Evolutionary conservation across 257 asterid species (phyloP), one percentile per base, ranked within the genome.

Genomic region (Osmanthus fragrans): DNA sequence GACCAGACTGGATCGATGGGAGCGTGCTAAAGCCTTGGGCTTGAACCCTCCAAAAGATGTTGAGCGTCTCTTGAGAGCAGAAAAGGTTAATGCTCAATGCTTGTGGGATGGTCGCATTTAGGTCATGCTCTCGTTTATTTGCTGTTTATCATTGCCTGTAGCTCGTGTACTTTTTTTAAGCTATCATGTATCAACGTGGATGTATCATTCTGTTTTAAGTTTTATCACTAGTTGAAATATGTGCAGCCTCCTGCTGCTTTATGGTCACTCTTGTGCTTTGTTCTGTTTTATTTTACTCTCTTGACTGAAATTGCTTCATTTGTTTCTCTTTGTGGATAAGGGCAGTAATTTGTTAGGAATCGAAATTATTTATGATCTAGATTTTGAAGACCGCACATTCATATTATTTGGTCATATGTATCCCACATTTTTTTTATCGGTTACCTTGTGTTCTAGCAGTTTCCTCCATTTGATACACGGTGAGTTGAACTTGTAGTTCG

Each of bases 101-200:
- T 77, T 93, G 89, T 93, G 96, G 98, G 89, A 87, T 77, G 93
- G 89, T 32, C 93, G 91, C 56, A 93, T 88, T 83, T 91, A 87
- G 84, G 71, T 33, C 65, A 39, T 19, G 1, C 56, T 33, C 49
- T 60, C 15, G 67, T 4, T 45, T 47, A 3, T 4, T 12, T 47
- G 25, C 45, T 65, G 75, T 42, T 21, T 76, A 58, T 34, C 23
- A 5, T 33, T 23, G 45, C 11, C 58, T 45, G 47, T 40, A 36
- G 47, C 45, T 70, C 39, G 6, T 29, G 12, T 65, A 32, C 23
- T 60, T 49, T 6, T 25, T 51, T 33, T 4, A 74, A 68, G 76
- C 33, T 30, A 4, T 51, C 68, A n/a, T 51, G 56, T 54, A 25
- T n/a, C 66, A 0, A 21, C 74, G 11, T 45, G 45, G 37, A 39